Evolutionary conservation across 371 early-diverging fungal genomes (phyloP).

Genomic region (Lichtheimia ornata): DNA sequence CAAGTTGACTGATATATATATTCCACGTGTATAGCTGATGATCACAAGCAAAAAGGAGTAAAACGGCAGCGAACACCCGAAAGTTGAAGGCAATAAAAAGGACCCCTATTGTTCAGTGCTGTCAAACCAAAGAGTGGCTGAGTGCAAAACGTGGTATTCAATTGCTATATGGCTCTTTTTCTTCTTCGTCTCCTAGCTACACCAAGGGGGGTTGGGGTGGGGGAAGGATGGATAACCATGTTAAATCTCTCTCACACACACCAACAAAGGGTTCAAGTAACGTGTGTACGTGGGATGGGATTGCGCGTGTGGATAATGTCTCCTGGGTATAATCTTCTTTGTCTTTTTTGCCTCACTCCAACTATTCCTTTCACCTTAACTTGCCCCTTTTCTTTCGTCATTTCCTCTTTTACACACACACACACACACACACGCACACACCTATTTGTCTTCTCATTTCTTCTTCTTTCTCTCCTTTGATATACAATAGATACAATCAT

Average conservation of each 20-base stretch:
- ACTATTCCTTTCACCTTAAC: slow-evolving; percentile 6
- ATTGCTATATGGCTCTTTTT: not conserved
- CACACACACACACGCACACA: not conserved
- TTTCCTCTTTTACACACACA: not conserved
- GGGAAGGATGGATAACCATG: no score
- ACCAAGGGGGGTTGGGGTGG: no score
- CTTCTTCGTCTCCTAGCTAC: not conserved
- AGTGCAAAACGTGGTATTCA: no score
- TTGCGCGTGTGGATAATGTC: slow-evolving; percentile 3
- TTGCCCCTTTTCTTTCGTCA: slow-evolving; percentile 2
- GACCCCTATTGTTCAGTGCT: no score
- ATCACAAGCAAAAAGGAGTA: slow-evolving; percentile 7
- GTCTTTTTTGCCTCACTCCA: not conserved
- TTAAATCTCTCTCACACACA: not conserved
- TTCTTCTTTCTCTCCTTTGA: slow-evolving; percentile 9
- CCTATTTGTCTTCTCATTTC: not conserved
- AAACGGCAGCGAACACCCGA: slow-evolving; percentile 1
- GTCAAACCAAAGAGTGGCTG: no score
- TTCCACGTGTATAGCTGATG: not conserved
- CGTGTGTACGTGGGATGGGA: not conserved
- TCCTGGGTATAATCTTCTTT: not conserved
- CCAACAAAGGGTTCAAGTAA: not conserved
- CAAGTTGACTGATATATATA: not conserved
- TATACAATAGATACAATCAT: slow-evolving; percentile 3
- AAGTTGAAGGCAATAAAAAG: not conserved